Base-by-base conservation (phyloP, 352 stramenopile species). In the Phytophthora tentaculata region DNA sequence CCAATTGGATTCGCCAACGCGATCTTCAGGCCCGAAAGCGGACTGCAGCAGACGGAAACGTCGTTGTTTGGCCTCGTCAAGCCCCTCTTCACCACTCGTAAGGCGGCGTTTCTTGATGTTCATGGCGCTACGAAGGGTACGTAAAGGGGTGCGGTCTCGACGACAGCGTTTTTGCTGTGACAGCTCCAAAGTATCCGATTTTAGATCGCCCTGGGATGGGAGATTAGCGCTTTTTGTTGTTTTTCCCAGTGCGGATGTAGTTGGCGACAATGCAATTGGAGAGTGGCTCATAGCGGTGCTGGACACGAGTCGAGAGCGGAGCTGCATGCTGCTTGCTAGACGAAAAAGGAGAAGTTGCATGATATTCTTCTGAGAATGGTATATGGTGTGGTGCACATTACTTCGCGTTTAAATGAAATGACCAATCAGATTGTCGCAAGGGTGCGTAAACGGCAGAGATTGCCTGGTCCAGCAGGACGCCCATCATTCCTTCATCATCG, bases 1-100 rank as follows among this genome's bases (percentile, higher is more conserved):
- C 90, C 90, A 97, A 56, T 77, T 94, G 26, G 84, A 83, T 20
- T 93, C 89, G 69, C 86, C 79, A 26, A 97, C 74, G 28, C 60
- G 66, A 35, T 95, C 83, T 47, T 93, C 85, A 17, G 69, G 64
- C 17, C 69, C 70, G 17, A 90, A 82, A 16, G 83, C 85, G 3
- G 76, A 74, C 50, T 88, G 83, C 60, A 93, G 53, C 45, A 93
- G 47, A 17, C 47, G 54, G 13, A 70, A 62, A 16, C 69, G 61
- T 1, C 58, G 53, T 41, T 49, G 59, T 39, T 71, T 74, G 47
- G 26, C 48, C n/a, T 74, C 66, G 16, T 78, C 71, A 0, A n/a
- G 23, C 0, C 69, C 61, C 19, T 70, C 58, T n/a, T 71, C 66
- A 8, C 43, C 37, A 5, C 6, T 20, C 6, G 28, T n/a, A 10